Percentiles rank a stretch among this genome's conserved stretches.
Conservation (phyloP, 169 alveolate species). For the Besnoitia besnoiti region DNA sequence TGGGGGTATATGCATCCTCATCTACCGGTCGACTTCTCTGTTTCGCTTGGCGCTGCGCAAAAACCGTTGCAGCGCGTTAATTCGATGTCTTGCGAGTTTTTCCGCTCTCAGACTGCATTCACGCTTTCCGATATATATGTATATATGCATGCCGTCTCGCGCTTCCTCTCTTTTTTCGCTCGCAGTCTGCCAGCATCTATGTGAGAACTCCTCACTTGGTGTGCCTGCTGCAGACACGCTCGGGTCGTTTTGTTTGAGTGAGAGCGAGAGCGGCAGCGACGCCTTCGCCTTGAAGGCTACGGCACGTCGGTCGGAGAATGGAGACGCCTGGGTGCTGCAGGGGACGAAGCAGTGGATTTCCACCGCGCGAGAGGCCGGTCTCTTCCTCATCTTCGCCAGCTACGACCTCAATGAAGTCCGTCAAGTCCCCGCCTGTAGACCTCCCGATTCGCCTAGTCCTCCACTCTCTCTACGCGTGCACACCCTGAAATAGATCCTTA, state of each 20-base stretch:
- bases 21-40: too few relatives aligned
- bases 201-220: too few relatives aligned
- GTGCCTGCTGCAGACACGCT: conserved; percentile 34
- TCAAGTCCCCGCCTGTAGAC: too few relatives aligned
- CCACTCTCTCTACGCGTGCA: background rate
- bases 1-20: background rate
- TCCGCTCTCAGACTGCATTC: background rate
- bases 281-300: conserved; percentile 51
- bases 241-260: conserved; percentile 65
- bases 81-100: too few relatives aligned
- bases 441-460: too few relatives aligned
- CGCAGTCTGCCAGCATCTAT: too few relatives aligned
- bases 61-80: too few relatives aligned
- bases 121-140: background rate
- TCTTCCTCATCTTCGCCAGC: conserved; percentile 66
- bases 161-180: too few relatives aligned
- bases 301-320: conserved; percentile 43
- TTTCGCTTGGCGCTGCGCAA: too few relatives aligned
- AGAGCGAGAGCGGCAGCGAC: conserved; percentile 52
- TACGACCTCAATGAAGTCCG: conserved; percentile 28
- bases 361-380: conserved; percentile 63
- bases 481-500: background rate
- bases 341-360: conserved; percentile 63
- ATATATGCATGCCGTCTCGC: background rate
- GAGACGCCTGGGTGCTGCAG: conserved; percentile 5